phyloP scores from a whole-genome alignment of 345 rosid genomes.

The Eucalyptus globulus region DNA sequence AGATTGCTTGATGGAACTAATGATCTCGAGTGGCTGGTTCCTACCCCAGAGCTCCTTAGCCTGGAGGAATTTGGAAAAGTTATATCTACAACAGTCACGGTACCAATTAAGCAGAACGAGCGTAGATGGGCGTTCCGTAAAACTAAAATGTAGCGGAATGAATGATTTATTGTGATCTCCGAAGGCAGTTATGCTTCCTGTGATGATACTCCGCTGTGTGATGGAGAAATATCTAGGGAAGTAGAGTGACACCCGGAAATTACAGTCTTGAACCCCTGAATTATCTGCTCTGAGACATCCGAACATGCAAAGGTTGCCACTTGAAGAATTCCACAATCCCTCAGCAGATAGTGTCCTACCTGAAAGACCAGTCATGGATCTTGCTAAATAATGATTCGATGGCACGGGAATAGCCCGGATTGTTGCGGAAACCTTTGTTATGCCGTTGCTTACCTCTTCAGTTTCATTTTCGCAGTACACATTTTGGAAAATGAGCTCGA shows the following conservation, averaged over 20 bases:
- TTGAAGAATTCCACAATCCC: conserved; percentile 2
- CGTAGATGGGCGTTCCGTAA: background rate
- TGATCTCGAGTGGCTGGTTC: background rate
- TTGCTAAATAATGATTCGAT: background rate
- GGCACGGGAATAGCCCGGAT: background rate
- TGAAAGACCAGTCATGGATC: background rate
- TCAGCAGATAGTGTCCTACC: background rate
- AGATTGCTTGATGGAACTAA: background rate
- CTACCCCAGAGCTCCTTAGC: background rate
- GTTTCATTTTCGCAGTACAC: no score
- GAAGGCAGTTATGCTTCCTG: background rate
- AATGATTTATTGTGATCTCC: background rate
- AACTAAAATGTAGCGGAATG: background rate
- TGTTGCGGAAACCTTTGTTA: no score
- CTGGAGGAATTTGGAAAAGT: background rate
- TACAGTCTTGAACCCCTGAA: background rate
- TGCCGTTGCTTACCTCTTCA: no score
- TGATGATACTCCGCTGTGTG: background rate
- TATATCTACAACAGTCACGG: background rate
- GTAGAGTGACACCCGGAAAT: background rate
- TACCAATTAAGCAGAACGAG: background rate
- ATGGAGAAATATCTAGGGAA: background rate
- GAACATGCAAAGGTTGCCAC: conserved; percentile 6
- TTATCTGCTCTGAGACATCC: background rate
- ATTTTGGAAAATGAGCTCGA: no score